A percentile compares a stretch with the other conserved stretches of the same genome.
Evolutionary conservation across 208 protist species (phyloP).

Genomic region (Leptomonas pyrrhocoris): DNA sequence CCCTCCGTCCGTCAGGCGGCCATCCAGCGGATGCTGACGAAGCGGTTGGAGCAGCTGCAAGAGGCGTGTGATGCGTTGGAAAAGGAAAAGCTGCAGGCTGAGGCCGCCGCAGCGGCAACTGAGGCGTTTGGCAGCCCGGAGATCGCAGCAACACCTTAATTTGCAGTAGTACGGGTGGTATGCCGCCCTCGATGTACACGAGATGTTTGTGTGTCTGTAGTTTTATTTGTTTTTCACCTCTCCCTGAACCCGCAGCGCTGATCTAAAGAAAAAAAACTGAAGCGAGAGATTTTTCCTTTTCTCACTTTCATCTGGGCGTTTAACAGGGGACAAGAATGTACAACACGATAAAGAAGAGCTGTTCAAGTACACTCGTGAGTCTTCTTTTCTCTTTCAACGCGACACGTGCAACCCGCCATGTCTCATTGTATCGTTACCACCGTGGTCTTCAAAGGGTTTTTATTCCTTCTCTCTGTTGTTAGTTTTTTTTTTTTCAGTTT

Average conservation of each 20-base stretch:
- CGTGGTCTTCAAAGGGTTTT: too few relatives aligned
- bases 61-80: conserved; percentile 32
- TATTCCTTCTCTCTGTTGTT: too few relatives aligned
- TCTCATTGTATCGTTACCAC: too few relatives aligned
- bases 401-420: too few relatives aligned
- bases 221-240: conserved; percentile 23
- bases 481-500: too few relatives aligned
- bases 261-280: too few relatives aligned
- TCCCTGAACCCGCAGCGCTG: neutral
- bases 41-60: conserved; percentile 38
- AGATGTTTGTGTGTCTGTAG: conserved; percentile 1
- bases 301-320: too few relatives aligned
- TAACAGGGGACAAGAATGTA: too few relatives aligned
- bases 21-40: conserved; percentile 34
- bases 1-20: conserved; percentile 16
- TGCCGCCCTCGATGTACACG: neutral
- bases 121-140: neutral
- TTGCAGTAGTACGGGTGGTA: neutral
- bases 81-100: conserved; percentile 19
- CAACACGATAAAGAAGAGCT: too few relatives aligned
- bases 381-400: too few relatives aligned
- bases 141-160: neutral
- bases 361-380: too few relatives aligned
- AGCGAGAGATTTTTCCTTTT: too few relatives aligned
- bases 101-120: neutral